Evolutionary conservation across 2,329 filamentous ascomycete genomes (phyloP).

Genomic region (Thelonectria discophora): DNA sequence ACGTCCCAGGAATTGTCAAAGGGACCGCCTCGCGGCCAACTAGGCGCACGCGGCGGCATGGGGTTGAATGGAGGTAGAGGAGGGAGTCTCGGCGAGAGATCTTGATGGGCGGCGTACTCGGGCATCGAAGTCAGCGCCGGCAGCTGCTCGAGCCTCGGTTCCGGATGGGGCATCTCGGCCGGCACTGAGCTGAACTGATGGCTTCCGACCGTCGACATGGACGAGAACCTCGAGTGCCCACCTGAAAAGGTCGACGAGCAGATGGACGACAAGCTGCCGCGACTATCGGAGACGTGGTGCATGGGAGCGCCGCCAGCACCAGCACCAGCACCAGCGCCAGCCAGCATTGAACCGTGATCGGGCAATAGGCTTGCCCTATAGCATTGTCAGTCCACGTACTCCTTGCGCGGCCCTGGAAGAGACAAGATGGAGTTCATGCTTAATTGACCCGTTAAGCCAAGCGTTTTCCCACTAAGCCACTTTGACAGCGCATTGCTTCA

Average conservation of each 20-base stretch:
- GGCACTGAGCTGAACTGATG: slow-evolving; percentile 47
- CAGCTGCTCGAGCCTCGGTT: slow-evolving; percentile 47
- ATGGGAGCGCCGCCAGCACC: slow-evolving; percentile 20
- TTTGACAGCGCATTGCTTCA: slow-evolving; percentile 13
- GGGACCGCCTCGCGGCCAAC: slow-evolving; percentile 22
- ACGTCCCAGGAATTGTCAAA: slow-evolving; percentile 32
- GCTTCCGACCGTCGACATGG: slow-evolving; percentile 59
- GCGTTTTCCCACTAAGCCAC: slow-evolving; percentile 13
- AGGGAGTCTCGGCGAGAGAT: slow-evolving; percentile 21
- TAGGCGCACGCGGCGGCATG: not conserved
- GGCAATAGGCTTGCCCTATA: slow-evolving; percentile 37
- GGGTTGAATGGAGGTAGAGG: slow-evolving; percentile 19
- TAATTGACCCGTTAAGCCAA: slow-evolving; percentile 10
- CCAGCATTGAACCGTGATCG: slow-evolving; percentile 29
- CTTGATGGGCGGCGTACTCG: slow-evolving; percentile 20
- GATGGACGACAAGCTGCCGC: slow-evolving; percentile 62
- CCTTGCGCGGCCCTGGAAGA: slow-evolving; percentile 4
- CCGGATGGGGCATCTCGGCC: slow-evolving; percentile 50
- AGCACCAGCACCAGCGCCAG: slow-evolving; percentile 14
- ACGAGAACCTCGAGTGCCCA: slow-evolving; percentile 63
- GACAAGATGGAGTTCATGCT: not conserved
- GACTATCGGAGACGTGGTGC: slow-evolving; percentile 57
- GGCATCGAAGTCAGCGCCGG: slow-evolving; percentile 33
- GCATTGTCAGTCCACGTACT: slow-evolving; percentile 23
- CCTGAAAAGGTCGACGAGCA: slow-evolving; percentile 56